Evolutionary conservation across 257 asterid species (phyloP).

Genomic region (Scutellaria baicalensis): DNA sequence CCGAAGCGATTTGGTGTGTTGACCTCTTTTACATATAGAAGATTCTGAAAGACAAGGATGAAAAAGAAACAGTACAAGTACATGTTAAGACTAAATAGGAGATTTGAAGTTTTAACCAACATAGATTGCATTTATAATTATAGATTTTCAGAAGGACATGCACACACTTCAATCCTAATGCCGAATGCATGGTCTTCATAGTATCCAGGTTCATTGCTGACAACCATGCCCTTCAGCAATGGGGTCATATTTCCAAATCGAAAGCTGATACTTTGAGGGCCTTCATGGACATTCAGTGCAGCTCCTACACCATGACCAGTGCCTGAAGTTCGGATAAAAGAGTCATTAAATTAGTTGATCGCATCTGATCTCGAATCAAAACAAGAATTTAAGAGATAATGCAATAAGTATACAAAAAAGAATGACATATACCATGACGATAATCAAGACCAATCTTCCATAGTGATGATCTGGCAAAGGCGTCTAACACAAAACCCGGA

Average conservation of each 20-base stretch:
- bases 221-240: slow-evolving; percentile 86
- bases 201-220: slow-evolving; percentile 99
- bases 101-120: not conserved
- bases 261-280: slow-evolving; percentile 98
- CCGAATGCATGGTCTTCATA: slow-evolving; percentile 96
- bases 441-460: slow-evolving; percentile 99
- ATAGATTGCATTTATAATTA: not conserved
- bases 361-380: not conserved
- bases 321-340: slow-evolving; percentile 37
- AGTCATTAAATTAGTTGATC: not conserved
- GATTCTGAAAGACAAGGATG: slow-evolving; percentile 59
- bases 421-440: slow-evolving; percentile 66
- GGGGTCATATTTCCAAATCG: slow-evolving; percentile 95
- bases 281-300: slow-evolving; percentile 97
- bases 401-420: not conserved
- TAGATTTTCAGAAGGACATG: slow-evolving; percentile 11
- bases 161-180: slow-evolving; percentile 85
- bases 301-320: slow-evolving; percentile 99
- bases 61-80: slow-evolving; percentile 4
- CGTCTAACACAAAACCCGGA: slow-evolving; percentile 93
- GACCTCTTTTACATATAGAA: slow-evolving; percentile 67
- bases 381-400: not conserved
- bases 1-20: slow-evolving; percentile 86
- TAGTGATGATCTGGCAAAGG: slow-evolving; percentile 86
- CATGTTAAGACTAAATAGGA: slow-evolving; percentile 2